phyloP scores from a whole-genome alignment of 352 stramenopile genomes.

The Phytophthora foliorum region DNA sequence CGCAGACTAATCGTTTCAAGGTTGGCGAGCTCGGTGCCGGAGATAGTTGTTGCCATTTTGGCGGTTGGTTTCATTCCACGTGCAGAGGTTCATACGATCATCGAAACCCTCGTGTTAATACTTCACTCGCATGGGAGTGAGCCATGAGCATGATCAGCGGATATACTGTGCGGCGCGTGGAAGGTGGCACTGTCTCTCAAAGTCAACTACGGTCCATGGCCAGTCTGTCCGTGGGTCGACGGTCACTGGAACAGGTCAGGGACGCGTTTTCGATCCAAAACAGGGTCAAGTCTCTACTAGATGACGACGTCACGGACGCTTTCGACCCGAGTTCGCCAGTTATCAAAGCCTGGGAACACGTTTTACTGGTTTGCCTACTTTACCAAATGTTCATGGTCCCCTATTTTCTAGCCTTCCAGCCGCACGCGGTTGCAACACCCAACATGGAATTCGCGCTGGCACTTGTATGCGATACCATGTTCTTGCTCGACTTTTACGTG shows the following conservation, averaged over 20 bases:
- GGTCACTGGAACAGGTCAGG: constrained; percentile 23
- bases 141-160: constrained; percentile 43
- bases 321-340: constrained; percentile 57
- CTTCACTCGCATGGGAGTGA: constrained; percentile 8
- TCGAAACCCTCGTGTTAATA: not conserved
- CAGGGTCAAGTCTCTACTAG: constrained; percentile 19
- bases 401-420: constrained; percentile 62
- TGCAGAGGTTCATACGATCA: too few relatives aligned
- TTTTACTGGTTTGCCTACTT: constrained; percentile 57
- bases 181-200: constrained; percentile 10
- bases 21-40: not conserved
- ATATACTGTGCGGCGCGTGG: constrained; percentile 24
- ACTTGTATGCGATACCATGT: constrained; percentile 52
- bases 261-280: constrained; percentile 28
- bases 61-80: not conserved
- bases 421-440: constrained; percentile 16
- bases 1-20: not conserved
- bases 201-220: constrained; percentile 20
- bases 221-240: constrained; percentile 22
- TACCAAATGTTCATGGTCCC: constrained; percentile 69
- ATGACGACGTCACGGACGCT: constrained; percentile 47
- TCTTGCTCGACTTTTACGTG: constrained; percentile 66
- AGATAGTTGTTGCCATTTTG: not conserved
- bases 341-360: constrained; percentile 66
- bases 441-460: constrained; percentile 36